Percentiles rank a stretch among this genome's conserved stretches.
phyloP scores from a whole-genome alignment of 306 rosid genomes.

The Cicer judaicum region DNA sequence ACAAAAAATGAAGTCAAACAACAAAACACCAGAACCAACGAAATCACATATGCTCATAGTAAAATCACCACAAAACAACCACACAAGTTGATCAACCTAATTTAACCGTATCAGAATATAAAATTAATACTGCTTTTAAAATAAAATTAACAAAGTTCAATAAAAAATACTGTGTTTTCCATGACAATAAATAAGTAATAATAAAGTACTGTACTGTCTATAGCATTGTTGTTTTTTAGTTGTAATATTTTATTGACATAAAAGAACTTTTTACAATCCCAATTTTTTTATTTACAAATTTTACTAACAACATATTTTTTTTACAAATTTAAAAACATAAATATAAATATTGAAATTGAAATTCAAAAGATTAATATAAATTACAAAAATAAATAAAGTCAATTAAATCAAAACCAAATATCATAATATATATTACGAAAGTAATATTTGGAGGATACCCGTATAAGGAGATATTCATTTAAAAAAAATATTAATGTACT shows the following conservation, averaged over 20 bases:
- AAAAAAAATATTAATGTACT: too few relatives aligned
- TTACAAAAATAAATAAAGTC: too few relatives aligned
- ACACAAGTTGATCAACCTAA: background rate
- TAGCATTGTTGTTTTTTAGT: background rate
- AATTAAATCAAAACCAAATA: too few relatives aligned
- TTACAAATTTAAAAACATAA: too few relatives aligned
- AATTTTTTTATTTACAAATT: background rate
- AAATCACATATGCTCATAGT: conserved; percentile 1
- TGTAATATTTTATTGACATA: background rate
- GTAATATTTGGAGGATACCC: too few relatives aligned
- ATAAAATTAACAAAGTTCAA: background rate
- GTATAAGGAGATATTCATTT: too few relatives aligned
- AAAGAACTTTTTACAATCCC: background rate
- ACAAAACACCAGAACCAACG: conserved; percentile 2
- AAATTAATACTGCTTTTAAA: background rate
- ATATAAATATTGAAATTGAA: too few relatives aligned
- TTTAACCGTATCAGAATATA: background rate
- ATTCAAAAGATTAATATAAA: too few relatives aligned
- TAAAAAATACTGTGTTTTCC: conserved; percentile 19
- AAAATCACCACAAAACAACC: background rate
- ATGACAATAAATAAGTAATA: background rate
- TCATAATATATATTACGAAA: too few relatives aligned
- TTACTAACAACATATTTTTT: too few relatives aligned
- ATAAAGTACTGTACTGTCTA: background rate
- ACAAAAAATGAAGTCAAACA: conserved; percentile 7